Evolutionary conservation across 768 basidiomycete genomes (phyloP), one percentile per base, ranked within the genome.

Genomic region (Brasilioporus rufonigricans): DNA sequence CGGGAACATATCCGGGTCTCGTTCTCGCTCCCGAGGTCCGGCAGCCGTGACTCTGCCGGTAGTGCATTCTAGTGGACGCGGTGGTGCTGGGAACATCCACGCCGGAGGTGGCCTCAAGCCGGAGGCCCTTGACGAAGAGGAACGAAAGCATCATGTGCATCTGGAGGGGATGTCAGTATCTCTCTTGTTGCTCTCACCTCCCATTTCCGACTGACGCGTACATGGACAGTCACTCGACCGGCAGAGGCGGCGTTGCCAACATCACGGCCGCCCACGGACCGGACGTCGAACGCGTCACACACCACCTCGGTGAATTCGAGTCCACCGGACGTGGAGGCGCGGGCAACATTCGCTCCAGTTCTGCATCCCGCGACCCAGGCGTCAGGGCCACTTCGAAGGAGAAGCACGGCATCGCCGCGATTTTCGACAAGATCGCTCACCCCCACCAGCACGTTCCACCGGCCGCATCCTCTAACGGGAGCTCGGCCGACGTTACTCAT

Each of bases 201-300:
- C 24, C 4, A 8, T 5, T 21, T 27, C 44, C 8, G 13, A 21
- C 52, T 59, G 45, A 56, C 40, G 19, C n/a, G 24, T 27, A 11
- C 23, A n/a, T 32, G 14, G 48, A 18, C 50, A 85, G 83, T 14
- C 85, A 87, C 65, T 87, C 85, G 5, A 82, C 80, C 1, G 86
- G 86, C 43, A 82, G 87, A 47, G 87, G 87, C 33, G 87, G 87
- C n/a, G 57, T 67, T 7, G 87, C 83, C 3, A 89, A 89, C 58
- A 62, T 87, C 21, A 80, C 78, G 0, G n/a, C 46, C 26, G 21
- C 55, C 0, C 72, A 68, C 26, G 68, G 70, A 6, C 80, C 80
- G 1, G 63, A 66, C 0, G 59, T 77, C 38, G 80, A 82, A 35
- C 65, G 47, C 19, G 49, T 64, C 50, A 9, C 27, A 12, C 65